phyloP scores from a whole-genome alignment of 1,284 basidiomycete species.

The Sporisorium scitamineum region DNA sequence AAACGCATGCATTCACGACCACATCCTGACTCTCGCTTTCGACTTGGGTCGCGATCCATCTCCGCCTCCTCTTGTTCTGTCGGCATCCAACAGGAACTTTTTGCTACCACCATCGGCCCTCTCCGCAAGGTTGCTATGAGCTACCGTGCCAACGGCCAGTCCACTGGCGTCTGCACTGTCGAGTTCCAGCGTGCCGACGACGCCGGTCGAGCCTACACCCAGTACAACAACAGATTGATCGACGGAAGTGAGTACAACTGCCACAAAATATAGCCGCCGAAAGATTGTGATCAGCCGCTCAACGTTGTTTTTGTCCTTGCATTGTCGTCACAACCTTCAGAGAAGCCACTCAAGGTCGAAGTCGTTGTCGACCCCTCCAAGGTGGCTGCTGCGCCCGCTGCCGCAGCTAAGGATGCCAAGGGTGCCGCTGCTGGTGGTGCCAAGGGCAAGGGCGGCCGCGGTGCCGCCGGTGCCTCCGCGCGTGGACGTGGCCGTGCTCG shows the following conservation, averaged over 20 bases:
- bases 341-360: constrained; percentile 98
- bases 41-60: neutral
- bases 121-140: constrained; percentile 84
- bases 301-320: constrained; percentile 50
- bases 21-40: neutral
- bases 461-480: constrained; percentile 34
- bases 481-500: constrained; percentile 74
- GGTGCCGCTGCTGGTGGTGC: constrained; percentile 27
- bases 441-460: constrained; percentile 37
- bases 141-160: constrained; percentile 85
- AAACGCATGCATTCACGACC: neutral
- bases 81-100: constrained; percentile 78
- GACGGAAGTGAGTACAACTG: constrained; percentile 84
- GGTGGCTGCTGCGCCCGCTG: constrained; percentile 70
- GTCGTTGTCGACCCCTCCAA: constrained; percentile 87
- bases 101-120: constrained; percentile 88
- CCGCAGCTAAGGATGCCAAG: constrained; percentile 41
- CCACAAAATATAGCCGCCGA: too few relatives aligned
- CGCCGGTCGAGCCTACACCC: constrained; percentile 88
- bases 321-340: constrained; percentile 15
- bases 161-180: constrained; percentile 89
- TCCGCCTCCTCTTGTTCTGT: neutral
- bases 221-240: constrained; percentile 98
- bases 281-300: constrained; percentile 49
- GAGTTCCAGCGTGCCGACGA: constrained; percentile 88